Percentiles rank a stretch among this genome's conserved stretches.
These are phyloP conservation scores for Aspergillus bertholletiae DNA, from an alignment of 495 filamentous ascomycete genomes.

Conservation along the genomic window DNA sequence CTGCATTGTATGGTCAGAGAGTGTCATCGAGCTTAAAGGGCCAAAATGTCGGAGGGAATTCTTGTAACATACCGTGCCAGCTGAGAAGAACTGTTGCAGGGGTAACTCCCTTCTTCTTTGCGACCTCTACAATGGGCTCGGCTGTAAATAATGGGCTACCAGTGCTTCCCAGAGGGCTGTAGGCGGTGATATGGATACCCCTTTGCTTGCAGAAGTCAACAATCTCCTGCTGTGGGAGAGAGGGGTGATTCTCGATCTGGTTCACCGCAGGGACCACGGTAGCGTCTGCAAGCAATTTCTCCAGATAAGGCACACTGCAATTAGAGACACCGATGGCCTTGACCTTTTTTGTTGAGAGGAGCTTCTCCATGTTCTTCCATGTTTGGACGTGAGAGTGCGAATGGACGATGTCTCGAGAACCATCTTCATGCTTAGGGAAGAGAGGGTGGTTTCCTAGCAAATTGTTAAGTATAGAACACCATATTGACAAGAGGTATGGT, in stretches of 20 bases:
- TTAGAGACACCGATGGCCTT: constrained; percentile 82
- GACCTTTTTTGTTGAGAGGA: constrained; percentile 63
- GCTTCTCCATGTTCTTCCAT: constrained; percentile 77
- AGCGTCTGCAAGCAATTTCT: constrained; percentile 65
- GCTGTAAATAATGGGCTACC: constrained; percentile 69
- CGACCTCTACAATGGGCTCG: constrained; percentile 64
- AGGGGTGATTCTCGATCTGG: constrained; percentile 83
- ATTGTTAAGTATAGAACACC: background rate
- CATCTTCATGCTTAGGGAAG: constrained; percentile 71
- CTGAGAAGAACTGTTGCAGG: constrained; percentile 65
- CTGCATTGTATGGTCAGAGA: constrained; percentile 30
- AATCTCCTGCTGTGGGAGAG: constrained; percentile 81
- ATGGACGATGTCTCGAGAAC: constrained; percentile 63
- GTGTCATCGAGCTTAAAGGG: background rate
- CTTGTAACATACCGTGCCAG: constrained; percentile 63
- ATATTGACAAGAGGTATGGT: background rate
- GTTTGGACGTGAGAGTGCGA: constrained; percentile 65
- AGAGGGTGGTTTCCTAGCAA: constrained; percentile 64
- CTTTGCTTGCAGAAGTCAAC: constrained; percentile 70
- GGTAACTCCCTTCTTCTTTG: constrained; percentile 62
- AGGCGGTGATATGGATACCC: constrained; percentile 74
- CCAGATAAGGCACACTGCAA: constrained; percentile 69
- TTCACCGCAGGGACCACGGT: constrained; percentile 75
- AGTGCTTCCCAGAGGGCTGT: constrained; percentile 74
- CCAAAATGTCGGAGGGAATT: background rate